Conservation (phyloP, 208 protist genomes). For the Wallacemonas sp. region DNA sequence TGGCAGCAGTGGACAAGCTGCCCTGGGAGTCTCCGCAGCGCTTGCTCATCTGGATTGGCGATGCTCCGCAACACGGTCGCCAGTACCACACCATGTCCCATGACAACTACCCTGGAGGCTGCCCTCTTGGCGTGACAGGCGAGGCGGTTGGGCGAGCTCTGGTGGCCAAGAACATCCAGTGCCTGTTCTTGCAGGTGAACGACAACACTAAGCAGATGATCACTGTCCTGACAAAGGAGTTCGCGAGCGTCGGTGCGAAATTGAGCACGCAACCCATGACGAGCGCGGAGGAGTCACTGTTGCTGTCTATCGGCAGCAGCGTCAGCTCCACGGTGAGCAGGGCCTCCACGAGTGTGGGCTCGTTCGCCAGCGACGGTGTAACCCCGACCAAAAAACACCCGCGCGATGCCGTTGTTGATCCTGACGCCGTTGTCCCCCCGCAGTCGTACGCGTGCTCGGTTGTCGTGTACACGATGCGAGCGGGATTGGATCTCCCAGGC, state of each 20-base stretch:
- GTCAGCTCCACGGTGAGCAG: neutral
- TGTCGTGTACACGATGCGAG: neutral
- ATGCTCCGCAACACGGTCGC: neutral
- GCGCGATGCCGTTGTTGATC: neutral
- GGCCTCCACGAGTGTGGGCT: neutral
- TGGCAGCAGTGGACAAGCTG: neutral
- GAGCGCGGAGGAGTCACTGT: neutral
- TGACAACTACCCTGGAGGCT: neutral
- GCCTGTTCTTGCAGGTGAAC: neutral
- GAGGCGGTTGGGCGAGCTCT: neutral
- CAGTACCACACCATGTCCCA: neutral
- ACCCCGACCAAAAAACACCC: no score
- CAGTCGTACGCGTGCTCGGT: neutral
- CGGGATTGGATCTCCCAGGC: neutral
- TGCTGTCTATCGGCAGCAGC: neutral
- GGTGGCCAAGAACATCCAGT: neutral
- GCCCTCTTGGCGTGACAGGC: neutral
- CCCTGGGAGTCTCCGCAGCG: neutral
- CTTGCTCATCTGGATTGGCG: slow-evolving; percentile 1
- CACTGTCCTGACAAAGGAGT: neutral
- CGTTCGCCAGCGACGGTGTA: no score
- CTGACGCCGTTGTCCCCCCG: neutral
- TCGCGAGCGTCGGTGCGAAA: neutral
- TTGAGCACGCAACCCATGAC: neutral
- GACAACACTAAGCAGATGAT: neutral